These are phyloP conservation scores for Pythium aquatile DNA, from an alignment of 352 stramenopile species.

Conservation along the genomic window DNA sequence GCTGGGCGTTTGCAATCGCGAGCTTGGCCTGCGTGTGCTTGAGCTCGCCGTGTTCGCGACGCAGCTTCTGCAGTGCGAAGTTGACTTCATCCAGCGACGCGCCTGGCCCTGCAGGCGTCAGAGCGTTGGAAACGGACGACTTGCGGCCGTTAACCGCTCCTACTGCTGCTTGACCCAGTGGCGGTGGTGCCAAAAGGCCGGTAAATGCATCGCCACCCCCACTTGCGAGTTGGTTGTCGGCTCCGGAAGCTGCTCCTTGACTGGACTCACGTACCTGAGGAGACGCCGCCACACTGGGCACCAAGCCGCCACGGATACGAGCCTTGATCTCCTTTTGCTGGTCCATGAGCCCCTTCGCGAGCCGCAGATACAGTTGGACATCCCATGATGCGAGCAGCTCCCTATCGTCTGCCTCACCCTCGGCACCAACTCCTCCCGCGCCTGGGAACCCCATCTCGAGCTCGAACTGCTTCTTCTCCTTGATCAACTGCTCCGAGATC, in stretches of 20 bases:
- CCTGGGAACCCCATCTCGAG: slow-evolving; percentile 30
- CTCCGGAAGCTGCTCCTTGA: neutral
- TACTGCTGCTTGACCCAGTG: neutral
- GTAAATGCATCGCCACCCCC: neutral
- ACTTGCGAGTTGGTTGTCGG: neutral
- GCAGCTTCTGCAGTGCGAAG: slow-evolving; percentile 72
- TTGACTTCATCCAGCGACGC: slow-evolving; percentile 55
- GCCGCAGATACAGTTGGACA: slow-evolving; percentile 66
- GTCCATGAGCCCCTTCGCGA: slow-evolving; percentile 47
- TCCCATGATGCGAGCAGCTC: slow-evolving; percentile 70
- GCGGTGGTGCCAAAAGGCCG: neutral
- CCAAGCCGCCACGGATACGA: slow-evolving; percentile 24
- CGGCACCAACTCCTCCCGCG: neutral
- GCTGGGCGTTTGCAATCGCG: slow-evolving; percentile 61
- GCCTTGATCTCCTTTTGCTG: slow-evolving; percentile 55
- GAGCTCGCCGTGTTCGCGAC: slow-evolving; percentile 59
- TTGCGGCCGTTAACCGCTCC: neutral
- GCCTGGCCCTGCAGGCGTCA: neutral
- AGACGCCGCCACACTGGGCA: neutral
- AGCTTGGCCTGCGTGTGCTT: slow-evolving; percentile 63
- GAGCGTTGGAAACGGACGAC: neutral
- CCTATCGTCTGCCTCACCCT: slow-evolving; percentile 29
- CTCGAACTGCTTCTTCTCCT: slow-evolving; percentile 62
- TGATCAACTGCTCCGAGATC: slow-evolving; percentile 71
- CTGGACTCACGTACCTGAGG: neutral